These are phyloP conservation scores for Colletotrichum sp. DNA, from an alignment of 2,329 filamentous ascomycete genomes.

Conservation along the genomic window DNA sequence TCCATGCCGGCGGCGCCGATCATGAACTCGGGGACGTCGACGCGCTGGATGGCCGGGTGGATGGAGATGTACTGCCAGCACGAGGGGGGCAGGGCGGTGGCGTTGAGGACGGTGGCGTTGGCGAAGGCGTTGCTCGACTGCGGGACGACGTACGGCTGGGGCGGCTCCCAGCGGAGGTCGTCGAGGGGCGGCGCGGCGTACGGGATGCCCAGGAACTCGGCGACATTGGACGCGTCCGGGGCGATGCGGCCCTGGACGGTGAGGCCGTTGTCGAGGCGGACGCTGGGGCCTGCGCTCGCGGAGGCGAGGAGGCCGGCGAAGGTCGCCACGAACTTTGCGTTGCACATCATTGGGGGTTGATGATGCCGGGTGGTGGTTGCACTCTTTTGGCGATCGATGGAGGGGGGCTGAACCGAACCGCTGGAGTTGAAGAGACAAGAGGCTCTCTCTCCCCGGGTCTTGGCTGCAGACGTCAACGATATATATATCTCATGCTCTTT, in stretches of 20 bases:
- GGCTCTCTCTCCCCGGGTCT: background rate
- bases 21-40: constrained; percentile 20
- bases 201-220: constrained; percentile 45
- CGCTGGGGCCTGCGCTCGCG: constrained; percentile 12
- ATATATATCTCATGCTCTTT: background rate
- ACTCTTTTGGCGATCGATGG: background rate
- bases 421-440: background rate
- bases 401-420: background rate
- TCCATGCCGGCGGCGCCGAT: constrained; percentile 16
- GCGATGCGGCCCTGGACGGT: constrained; percentile 11
- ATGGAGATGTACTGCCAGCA: constrained; percentile 21
- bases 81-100: constrained; percentile 1
- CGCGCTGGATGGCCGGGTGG: constrained; percentile 11
- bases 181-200: constrained; percentile 62
- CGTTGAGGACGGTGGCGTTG: constrained; percentile 11
- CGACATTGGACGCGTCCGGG: constrained; percentile 2
- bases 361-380: background rate
- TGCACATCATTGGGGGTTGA: background rate
- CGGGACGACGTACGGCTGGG: constrained; percentile 26
- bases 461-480: background rate
- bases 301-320: constrained; percentile 9
- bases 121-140: background rate
- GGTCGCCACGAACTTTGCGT: constrained; percentile 4
- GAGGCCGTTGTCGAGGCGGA: constrained; percentile 6
- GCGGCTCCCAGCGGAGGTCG: constrained; percentile 49